Conservation (phyloP, 257 asterid genomes). For the Solanum lycopersicoides region DNA sequence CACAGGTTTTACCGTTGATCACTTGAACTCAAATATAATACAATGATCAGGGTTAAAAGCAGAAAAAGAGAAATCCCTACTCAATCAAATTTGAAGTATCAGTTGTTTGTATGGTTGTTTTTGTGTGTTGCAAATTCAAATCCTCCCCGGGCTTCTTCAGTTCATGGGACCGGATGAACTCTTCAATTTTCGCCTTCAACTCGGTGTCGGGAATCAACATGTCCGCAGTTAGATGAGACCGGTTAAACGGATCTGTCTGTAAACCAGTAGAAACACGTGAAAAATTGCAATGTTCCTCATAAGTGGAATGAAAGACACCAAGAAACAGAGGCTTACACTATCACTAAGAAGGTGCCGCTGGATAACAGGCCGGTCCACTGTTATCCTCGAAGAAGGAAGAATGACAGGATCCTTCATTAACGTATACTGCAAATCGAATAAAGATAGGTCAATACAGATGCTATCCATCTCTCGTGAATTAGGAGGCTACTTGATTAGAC, state of each 20-base stretch:
- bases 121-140: slow-evolving; percentile 30
- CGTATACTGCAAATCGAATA: slow-evolving; percentile 53
- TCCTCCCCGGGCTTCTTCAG: slow-evolving; percentile 33
- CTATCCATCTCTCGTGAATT: not conserved
- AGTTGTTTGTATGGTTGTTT: slow-evolving; percentile 61
- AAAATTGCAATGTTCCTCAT: not conserved
- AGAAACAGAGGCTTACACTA: slow-evolving; percentile 25
- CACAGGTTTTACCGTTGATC: not conserved
- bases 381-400: slow-evolving; percentile 74
- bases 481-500: not conserved
- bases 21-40: slow-evolving; percentile 28
- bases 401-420: slow-evolving; percentile 95
- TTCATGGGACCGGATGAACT: slow-evolving; percentile 48
- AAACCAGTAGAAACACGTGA: slow-evolving; percentile 4
- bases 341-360: slow-evolving; percentile 96
- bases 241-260: slow-evolving; percentile 94
- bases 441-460: not conserved
- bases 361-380: slow-evolving; percentile 79
- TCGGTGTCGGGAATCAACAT: slow-evolving; percentile 82
- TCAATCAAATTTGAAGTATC: slow-evolving; percentile 53
- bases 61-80: slow-evolving; percentile 13
- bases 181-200: slow-evolving; percentile 76
- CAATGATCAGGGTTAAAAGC: slow-evolving; percentile 9
- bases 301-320: not conserved
- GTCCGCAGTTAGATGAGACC: slow-evolving; percentile 82